Percentiles rank a stretch among this genome's conserved stretches.
Conservation (phyloP, 345 rosid species). For the Dovyalis caffra region DNA sequence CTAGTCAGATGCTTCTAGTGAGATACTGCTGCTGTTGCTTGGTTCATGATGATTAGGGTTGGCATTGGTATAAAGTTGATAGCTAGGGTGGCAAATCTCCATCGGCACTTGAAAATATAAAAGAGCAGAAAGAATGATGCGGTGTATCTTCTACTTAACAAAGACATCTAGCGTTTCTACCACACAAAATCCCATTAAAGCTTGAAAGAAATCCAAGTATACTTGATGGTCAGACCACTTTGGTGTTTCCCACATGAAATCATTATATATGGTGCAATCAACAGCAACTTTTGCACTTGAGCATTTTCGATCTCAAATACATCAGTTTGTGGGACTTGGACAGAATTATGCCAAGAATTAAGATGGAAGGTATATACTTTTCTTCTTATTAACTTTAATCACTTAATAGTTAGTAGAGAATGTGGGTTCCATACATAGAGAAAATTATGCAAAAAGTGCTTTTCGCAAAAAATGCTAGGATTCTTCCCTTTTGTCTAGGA, state of each 20-base stretch:
- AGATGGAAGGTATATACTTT: background rate
- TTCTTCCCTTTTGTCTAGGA: background rate
- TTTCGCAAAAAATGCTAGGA: background rate
- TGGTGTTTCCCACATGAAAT: slow-evolving; percentile 30
- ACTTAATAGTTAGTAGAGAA: background rate
- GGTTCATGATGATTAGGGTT: slow-evolving; percentile 14
- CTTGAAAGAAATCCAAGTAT: background rate
- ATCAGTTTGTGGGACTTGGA: background rate
- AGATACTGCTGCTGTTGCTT: background rate
- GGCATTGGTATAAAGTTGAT: slow-evolving; percentile 2
- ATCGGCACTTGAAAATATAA: background rate
- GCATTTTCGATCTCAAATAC: background rate
- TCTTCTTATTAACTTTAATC: background rate
- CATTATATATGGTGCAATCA: slow-evolving; percentile 21
- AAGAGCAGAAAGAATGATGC: slow-evolving; percentile 13
- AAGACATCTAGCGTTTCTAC: slow-evolving; percentile 17
- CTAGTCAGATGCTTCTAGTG: slow-evolving; percentile 10
- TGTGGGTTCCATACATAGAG: background rate
- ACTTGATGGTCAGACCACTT: slow-evolving; percentile 36
- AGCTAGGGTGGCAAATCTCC: background rate
- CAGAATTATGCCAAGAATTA: background rate
- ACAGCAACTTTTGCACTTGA: slow-evolving; percentile 10
- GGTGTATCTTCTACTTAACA: slow-evolving; percentile 23
- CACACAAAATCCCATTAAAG: slow-evolving; percentile 20
- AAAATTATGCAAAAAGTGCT: slow-evolving; percentile 2